These are phyloP conservation scores for Tylopilus felleus DNA, from an alignment of 768 basidiomycete species.

Conservation along the genomic window DNA sequence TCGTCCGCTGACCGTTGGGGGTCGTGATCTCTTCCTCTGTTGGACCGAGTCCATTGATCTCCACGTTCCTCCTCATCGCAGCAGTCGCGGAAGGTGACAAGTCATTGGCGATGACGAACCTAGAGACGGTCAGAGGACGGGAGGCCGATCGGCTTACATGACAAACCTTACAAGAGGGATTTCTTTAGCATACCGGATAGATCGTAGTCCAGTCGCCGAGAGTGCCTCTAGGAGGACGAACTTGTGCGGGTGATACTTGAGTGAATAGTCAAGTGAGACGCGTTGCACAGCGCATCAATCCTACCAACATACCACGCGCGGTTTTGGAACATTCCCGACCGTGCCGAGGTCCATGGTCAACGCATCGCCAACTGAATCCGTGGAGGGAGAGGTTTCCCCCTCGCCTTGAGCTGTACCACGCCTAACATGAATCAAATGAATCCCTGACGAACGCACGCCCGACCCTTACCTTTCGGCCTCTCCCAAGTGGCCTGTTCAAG, in stretches of 20 bases:
- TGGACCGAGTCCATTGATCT: constrained; percentile 67
- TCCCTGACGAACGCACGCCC: not conserved
- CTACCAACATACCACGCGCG: constrained; percentile 22
- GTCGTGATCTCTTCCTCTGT: constrained; percentile 21
- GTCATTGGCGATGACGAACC: constrained; percentile 94
- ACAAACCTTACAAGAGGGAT: constrained; percentile 85
- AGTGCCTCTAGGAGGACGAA: constrained; percentile 88
- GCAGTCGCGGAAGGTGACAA: constrained; percentile 76
- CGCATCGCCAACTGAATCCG: not conserved
- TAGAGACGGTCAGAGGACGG: constrained; percentile 43
- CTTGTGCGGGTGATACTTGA: constrained; percentile 55
- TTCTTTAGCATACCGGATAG: constrained; percentile 97
- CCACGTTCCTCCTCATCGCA: constrained; percentile 84
- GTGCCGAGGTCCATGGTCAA: constrained; percentile 1
- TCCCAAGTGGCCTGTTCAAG: constrained; percentile 36
- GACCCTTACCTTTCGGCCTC: constrained; percentile 42
- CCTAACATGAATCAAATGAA: constrained; percentile 2
- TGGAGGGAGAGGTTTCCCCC: not conserved
- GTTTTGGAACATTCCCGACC: constrained; percentile 7
- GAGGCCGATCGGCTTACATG: not conserved
- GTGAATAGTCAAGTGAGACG: not conserved
- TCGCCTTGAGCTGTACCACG: constrained; percentile 1
- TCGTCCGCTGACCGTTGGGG: constrained; percentile 8
- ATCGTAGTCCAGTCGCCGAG: constrained; percentile 92
- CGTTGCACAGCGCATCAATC: not conserved